Evolutionary conservation across 306 rosid species (phyloP).

Genomic region (Fragaria nilgerrensis): DNA sequence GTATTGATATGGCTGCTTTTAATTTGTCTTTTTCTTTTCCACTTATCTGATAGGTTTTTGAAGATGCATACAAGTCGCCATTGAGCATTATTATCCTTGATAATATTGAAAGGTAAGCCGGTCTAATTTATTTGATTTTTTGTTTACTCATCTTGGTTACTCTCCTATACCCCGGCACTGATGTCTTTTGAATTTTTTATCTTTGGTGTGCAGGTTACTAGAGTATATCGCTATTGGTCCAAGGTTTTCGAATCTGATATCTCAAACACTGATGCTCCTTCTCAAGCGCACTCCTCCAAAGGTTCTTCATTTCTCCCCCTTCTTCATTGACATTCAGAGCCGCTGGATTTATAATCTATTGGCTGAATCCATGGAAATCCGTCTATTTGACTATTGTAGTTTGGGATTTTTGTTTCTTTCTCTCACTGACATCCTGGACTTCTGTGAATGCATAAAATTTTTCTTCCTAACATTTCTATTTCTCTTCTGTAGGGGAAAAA

Average conservation of each 20-base stretch:
- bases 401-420: not conserved
- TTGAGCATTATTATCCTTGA: conserved; percentile 90
- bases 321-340: not conserved
- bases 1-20: not conserved
- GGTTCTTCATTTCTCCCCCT: conserved; percentile 37
- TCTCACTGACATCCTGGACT: not conserved
- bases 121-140: not conserved
- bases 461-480: conserved; percentile 5
- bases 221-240: conserved; percentile 95
- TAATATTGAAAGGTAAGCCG: conserved; percentile 78
- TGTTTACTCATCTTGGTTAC: not conserved
- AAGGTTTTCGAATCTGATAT: conserved; percentile 81
- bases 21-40: not conserved
- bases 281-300: conserved; percentile 94
- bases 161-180: not conserved
- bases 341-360: not conserved
- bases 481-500: conserved; percentile 69
- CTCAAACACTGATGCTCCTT: conserved; percentile 79
- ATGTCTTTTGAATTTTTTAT: not conserved
- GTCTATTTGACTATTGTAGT: not conserved
- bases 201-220: conserved; percentile 49
- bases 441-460: conserved; percentile 16
- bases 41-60: conserved; percentile 67
- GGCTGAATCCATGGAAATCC: not conserved
- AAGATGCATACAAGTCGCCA: conserved; percentile 98